phyloP scores from a whole-genome alignment of 352 stramenopile genomes.

The Thraustochytrium aureum region DNA sequence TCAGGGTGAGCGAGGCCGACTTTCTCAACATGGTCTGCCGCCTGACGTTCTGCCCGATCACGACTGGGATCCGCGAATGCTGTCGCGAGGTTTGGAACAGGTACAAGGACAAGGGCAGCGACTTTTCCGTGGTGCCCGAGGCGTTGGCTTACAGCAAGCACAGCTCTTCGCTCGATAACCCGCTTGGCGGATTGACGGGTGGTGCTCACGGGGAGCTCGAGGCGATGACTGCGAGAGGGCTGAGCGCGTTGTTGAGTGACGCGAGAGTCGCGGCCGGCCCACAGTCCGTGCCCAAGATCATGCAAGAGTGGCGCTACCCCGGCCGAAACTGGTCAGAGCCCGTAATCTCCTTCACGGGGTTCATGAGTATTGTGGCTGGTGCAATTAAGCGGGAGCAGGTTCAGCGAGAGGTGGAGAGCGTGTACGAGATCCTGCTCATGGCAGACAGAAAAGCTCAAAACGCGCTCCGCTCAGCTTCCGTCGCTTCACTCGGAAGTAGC shows the following conservation, averaged over 20 bases:
- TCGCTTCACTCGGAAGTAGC: not conserved
- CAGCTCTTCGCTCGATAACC: too few relatives aligned
- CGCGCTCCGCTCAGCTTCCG: not conserved
- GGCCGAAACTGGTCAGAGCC: not conserved
- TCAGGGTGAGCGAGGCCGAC: not conserved
- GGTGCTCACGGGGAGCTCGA: not conserved
- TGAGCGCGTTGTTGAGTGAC: not conserved
- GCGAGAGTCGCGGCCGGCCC: not conserved
- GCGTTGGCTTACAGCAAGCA: too few relatives aligned
- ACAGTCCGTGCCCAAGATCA: not conserved
- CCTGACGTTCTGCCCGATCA: constrained; percentile 31
- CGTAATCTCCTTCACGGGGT: not conserved
- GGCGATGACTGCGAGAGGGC: not conserved
- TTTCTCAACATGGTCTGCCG: constrained; percentile 29
- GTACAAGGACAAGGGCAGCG: not conserved
- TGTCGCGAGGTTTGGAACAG: not conserved
- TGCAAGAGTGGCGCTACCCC: not conserved
- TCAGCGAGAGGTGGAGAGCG: not conserved
- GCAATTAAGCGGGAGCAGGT: not conserved
- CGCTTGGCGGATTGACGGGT: too few relatives aligned
- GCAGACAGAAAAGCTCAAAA: not conserved
- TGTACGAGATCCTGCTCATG: not conserved
- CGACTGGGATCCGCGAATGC: not conserved
- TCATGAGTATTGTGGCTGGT: not conserved
- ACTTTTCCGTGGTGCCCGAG: too few relatives aligned